These are phyloP conservation scores for Botrytis hyacinthi DNA, from an alignment of 2,329 filamentous ascomycete genomes.

Conservation along the genomic window DNA sequence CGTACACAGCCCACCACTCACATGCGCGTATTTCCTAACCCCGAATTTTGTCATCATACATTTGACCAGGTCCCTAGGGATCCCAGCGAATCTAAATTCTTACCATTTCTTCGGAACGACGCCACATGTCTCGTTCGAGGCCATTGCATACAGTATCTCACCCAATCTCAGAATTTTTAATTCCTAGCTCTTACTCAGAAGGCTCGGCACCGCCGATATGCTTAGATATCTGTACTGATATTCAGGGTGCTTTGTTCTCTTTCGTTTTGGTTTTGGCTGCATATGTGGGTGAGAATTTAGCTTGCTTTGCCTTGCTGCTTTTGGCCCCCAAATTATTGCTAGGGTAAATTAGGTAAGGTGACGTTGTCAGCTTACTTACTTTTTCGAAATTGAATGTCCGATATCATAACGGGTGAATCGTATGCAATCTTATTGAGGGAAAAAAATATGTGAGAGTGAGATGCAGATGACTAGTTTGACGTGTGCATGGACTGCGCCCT, in stretches of 20 bases:
- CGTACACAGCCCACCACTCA: neutral
- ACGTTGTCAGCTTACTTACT: neutral
- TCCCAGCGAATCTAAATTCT: neutral
- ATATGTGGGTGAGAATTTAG: neutral
- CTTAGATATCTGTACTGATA: neutral
- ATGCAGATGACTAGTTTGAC: neutral
- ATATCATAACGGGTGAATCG: neutral
- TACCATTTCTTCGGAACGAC: neutral
- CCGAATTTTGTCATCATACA: neutral
- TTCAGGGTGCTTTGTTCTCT: neutral
- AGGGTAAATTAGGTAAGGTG: neutral
- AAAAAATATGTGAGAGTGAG: conserved; percentile 1
- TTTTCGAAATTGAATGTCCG: neutral
- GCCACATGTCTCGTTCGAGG: neutral
- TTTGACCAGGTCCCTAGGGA: neutral
- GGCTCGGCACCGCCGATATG: neutral
- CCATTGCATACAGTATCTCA: neutral
- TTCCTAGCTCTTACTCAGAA: neutral
- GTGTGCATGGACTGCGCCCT: conserved; percentile 1
- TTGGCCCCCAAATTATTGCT: neutral
- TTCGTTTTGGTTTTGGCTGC: neutral
- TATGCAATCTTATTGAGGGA: neutral
- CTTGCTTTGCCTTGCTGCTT: neutral
- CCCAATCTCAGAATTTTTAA: neutral
- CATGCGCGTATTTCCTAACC: neutral